Conservation (phyloP, 176 grass and related monocot species). For the Cenchrus fungigraminus region DNA sequence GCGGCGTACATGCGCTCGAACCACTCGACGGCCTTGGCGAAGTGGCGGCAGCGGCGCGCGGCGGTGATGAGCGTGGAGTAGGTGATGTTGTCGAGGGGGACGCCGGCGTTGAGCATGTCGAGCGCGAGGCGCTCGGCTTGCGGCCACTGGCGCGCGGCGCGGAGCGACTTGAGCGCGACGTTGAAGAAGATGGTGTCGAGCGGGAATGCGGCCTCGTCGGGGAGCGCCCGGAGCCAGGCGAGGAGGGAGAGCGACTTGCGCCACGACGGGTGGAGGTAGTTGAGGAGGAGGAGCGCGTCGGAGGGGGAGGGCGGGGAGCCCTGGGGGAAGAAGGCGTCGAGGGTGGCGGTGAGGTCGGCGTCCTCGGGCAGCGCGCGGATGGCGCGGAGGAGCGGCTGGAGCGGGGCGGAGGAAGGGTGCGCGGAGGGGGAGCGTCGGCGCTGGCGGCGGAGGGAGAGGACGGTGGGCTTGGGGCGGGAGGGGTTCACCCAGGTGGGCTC, state of each 20-base stretch:
- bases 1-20: slow-evolving; percentile 82
- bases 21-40: slow-evolving; percentile 76
- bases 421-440: slow-evolving; percentile 48
- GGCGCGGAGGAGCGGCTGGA: slow-evolving; percentile 57
- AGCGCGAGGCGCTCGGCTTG: slow-evolving; percentile 63
- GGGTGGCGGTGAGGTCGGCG: slow-evolving; percentile 48
- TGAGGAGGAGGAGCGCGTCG: slow-evolving; percentile 73
- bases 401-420: slow-evolving; percentile 38
- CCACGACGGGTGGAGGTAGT: slow-evolving; percentile 66
- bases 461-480: slow-evolving; percentile 66
- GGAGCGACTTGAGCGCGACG: slow-evolving; percentile 79
- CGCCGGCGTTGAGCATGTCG: slow-evolving; percentile 63
- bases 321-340: slow-evolving; percentile 47
- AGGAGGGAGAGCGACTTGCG: slow-evolving; percentile 75
- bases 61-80: slow-evolving; percentile 90
- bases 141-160: slow-evolving; percentile 62
- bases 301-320: slow-evolving; percentile 53
- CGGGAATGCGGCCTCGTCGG: slow-evolving; percentile 17
- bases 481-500: slow-evolving; percentile 84
- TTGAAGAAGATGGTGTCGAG: slow-evolving; percentile 87
- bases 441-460: slow-evolving; percentile 79
- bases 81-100: slow-evolving; percentile 87
- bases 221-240: slow-evolving; percentile 52
- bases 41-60: slow-evolving; percentile 72
- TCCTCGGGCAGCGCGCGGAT: slow-evolving; percentile 55